A percentile compares a stretch with the other conserved stretches of the same genome.
Conservation (phyloP, 768 basidiomycete genomes). For the Tricholoma saponaceum region DNA sequence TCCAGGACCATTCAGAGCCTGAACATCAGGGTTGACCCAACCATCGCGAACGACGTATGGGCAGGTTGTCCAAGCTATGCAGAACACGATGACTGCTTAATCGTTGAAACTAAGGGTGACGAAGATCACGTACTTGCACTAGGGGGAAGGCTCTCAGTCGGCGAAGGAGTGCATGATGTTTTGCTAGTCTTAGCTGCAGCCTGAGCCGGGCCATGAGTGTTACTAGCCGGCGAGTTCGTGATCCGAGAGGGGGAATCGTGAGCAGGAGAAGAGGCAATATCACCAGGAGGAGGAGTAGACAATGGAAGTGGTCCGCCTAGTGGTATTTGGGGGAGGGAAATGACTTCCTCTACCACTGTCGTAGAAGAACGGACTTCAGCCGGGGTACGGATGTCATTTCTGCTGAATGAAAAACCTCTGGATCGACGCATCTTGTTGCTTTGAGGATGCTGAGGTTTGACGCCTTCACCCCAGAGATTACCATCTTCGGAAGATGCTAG, state of each 20-base stretch:
- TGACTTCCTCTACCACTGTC: background rate
- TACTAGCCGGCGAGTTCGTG: background rate
- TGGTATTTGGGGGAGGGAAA: background rate
- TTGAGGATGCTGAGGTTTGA: background rate
- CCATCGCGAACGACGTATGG: slow-evolving; percentile 49
- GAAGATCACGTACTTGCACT: slow-evolving; percentile 38
- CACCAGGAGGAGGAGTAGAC: background rate
- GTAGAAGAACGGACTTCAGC: background rate
- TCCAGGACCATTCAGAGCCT: slow-evolving; percentile 36
- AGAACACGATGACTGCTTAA: slow-evolving; percentile 1
- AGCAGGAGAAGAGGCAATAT: background rate
- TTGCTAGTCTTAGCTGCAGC: background rate
- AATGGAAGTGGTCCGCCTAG: background rate
- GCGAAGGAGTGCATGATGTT: background rate
- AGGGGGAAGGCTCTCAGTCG: background rate
- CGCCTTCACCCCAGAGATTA: background rate
- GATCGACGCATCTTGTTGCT: background rate
- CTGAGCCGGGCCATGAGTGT: background rate
- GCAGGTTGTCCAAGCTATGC: slow-evolving; percentile 35
- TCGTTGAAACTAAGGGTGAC: background rate
- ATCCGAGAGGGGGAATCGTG: background rate
- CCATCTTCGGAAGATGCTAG: background rate
- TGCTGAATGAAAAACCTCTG: background rate
- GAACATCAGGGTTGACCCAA: slow-evolving; percentile 51
- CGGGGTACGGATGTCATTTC: background rate